Evolutionary conservation across 2,329 filamentous ascomycete species (phyloP).

Genomic region (Epichloe brachyelytri): DNA sequence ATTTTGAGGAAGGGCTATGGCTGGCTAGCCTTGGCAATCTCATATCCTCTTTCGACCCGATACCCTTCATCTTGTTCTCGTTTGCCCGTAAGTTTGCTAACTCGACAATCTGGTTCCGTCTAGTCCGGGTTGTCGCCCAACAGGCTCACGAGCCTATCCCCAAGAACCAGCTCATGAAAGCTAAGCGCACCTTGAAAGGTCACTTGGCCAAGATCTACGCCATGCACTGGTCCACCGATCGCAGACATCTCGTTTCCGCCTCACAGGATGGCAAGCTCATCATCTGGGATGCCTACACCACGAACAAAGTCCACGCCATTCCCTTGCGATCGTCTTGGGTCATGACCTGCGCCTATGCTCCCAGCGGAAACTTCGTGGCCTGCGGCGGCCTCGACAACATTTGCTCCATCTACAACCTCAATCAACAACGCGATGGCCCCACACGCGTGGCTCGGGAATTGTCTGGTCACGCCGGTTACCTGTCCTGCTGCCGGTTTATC

Average conservation of each 20-base stretch:
- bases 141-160: slow-evolving; percentile 87
- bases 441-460: slow-evolving; percentile 91
- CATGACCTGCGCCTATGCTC: slow-evolving; percentile 99
- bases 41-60: background rate
- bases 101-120: slow-evolving; percentile 3
- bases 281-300: slow-evolving; percentile 99
- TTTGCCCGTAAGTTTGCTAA: slow-evolving; percentile 11
- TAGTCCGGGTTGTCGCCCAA: slow-evolving; percentile 85
- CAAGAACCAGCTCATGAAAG: slow-evolving; percentile 88
- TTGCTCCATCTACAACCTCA: slow-evolving; percentile 98
- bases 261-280: slow-evolving; percentile 99
- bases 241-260: slow-evolving; percentile 90
- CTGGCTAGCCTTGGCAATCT: background rate
- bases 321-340: slow-evolving; percentile 97
- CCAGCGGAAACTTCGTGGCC: slow-evolving; percentile 94
- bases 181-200: slow-evolving; percentile 90
- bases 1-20: background rate
- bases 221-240: slow-evolving; percentile 99
- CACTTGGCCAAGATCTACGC: slow-evolving; percentile 99
- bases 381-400: slow-evolving; percentile 99
- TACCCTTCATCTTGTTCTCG: background rate
- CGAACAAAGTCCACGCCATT: slow-evolving; percentile 98
- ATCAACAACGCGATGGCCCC: slow-evolving; percentile 85
- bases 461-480: slow-evolving; percentile 91
- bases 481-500: slow-evolving; percentile 97